Conservation (phyloP, 352 stramenopile genomes). For the Globisporangium uncinulatum region DNA sequence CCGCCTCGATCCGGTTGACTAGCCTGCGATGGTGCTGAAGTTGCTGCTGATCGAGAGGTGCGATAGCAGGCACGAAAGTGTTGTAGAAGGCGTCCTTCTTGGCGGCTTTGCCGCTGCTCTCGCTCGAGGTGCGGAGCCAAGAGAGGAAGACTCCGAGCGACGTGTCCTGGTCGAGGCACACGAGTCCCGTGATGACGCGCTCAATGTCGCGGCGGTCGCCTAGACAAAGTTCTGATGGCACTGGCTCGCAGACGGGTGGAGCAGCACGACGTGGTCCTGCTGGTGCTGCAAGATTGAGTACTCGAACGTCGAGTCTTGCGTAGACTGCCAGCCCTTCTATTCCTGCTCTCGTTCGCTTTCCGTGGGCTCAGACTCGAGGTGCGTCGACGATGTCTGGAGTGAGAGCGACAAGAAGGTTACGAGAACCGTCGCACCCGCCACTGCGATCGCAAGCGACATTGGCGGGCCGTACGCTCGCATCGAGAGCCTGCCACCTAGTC, state of each 20-base stretch:
- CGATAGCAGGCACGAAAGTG: conserved; percentile 59
- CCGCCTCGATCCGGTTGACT: background rate
- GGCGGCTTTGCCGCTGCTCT: conserved; percentile 18
- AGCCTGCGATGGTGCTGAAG: background rate
- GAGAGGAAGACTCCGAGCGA: conserved; percentile 64
- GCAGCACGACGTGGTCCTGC: too few relatives aligned
- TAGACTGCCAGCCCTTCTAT: background rate
- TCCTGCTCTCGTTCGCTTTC: conserved; percentile 16
- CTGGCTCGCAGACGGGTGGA: too few relatives aligned
- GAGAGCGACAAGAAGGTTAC: conserved; percentile 23
- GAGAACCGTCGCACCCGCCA: conserved; percentile 25
- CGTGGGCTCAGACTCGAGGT: conserved; percentile 9
- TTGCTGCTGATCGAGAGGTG: conserved; percentile 7
- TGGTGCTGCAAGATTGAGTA: background rate
- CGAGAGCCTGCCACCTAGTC: conserved; percentile 21
- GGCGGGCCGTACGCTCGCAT: conserved; percentile 31
- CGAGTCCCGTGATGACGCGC: background rate
- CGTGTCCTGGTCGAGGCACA: conserved; percentile 72
- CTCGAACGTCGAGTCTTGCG: background rate
- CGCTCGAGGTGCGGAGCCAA: conserved; percentile 39
- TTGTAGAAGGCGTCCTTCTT: conserved; percentile 45
- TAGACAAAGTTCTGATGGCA: too few relatives aligned
- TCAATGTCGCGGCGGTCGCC: too few relatives aligned
- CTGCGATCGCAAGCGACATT: conserved; percentile 27
- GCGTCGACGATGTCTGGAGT: conserved; percentile 12